Conservation (phyloP, 495 filamentous ascomycete genomes). For the Pyrenula massariospora region DNA sequence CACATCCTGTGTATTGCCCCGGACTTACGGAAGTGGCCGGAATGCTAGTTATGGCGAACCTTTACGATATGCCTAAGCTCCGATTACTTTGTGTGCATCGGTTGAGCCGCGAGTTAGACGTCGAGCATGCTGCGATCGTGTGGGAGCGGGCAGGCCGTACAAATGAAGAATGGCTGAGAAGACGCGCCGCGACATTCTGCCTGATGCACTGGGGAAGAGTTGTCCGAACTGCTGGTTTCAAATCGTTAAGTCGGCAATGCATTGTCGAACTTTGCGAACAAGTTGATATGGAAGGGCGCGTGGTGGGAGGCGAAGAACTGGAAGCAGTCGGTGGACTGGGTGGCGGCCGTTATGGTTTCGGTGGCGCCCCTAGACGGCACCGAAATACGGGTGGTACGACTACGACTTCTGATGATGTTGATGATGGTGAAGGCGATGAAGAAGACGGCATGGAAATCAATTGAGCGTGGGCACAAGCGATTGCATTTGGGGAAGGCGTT, state of each 20-base stretch:
- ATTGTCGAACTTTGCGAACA: constrained; percentile 88
- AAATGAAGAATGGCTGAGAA: constrained; percentile 84
- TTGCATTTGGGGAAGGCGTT: background rate
- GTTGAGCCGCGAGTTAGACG: constrained; percentile 76
- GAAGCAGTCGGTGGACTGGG: constrained; percentile 65
- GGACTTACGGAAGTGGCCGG: constrained; percentile 80
- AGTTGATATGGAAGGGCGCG: constrained; percentile 79
- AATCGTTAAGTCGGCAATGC: constrained; percentile 59
- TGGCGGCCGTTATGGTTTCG: constrained; percentile 45
- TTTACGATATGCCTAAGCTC: constrained; percentile 90
- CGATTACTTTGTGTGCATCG: constrained; percentile 82
- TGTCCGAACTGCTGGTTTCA: constrained; percentile 79
- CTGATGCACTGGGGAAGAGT: constrained; percentile 91
- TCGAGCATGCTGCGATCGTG: constrained; percentile 87
- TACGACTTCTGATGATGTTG: constrained; percentile 42
- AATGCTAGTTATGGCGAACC: constrained; percentile 93
- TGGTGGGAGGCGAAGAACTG: constrained; percentile 72
- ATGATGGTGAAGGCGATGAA: constrained; percentile 56
- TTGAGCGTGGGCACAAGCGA: constrained; percentile 13
- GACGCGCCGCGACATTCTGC: constrained; percentile 76
- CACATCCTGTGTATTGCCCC: constrained; percentile 48
- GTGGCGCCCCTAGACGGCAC: constrained; percentile 31
- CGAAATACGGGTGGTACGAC: constrained; percentile 41
- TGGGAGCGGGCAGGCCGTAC: constrained; percentile 90
- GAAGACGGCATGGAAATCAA: constrained; percentile 57